Evolutionary conservation across 148 eudicot species (phyloP), one percentile per base, ranked within the genome.

Genomic region (Mesembryanthemum crystallinum): DNA sequence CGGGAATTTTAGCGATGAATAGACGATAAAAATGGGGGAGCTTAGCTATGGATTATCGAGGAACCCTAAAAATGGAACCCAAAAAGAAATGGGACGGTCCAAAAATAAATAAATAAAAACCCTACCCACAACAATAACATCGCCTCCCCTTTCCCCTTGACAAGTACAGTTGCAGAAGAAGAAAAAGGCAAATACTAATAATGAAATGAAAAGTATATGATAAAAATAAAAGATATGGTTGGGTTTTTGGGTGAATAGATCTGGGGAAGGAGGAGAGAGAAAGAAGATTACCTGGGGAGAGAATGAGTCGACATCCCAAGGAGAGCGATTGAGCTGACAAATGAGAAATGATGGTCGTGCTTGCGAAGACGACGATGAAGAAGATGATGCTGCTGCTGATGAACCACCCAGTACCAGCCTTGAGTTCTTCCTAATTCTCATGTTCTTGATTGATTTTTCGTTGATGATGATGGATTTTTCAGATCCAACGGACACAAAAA

Each of bases 291-390:
- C 83, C 83, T 77, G 77, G 25, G 59, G 65, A 49, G 59, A 35
- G 29, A 67, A 24, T 9, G 74, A 73, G 23, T 77, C 74, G 49
- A 67, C 83, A 23, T 81, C 77, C 83, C 83, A 81, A 28, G 83
- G 80, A 27, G 83, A 67, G 27, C 77, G 83, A 81, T 81, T 81
- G 8, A 81, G 83, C 58, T 81, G 77, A 10, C 83, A 81, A 77
- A 77, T 55, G 5, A 81, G 28, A 51, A 64, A 52, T 8, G 78
- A 24, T n/a, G n/a, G n/a, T n/a, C n/a, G n/a, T n/a, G n/a, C n/a
- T n/a, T n/a, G n/a, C n/a, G n/a, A n/a, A n/a, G n/a, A n/a, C n/a
- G n/a, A n/a, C n/a, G n/a, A n/a, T n/a, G n/a, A n/a, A n/a, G n/a
- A 21, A 59, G 20, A 8, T 60, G 6, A 13, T 23, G 71, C 4